Conservation (phyloP, 2,329 filamentous ascomycete species). For the Westerdykella ornata region DNA sequence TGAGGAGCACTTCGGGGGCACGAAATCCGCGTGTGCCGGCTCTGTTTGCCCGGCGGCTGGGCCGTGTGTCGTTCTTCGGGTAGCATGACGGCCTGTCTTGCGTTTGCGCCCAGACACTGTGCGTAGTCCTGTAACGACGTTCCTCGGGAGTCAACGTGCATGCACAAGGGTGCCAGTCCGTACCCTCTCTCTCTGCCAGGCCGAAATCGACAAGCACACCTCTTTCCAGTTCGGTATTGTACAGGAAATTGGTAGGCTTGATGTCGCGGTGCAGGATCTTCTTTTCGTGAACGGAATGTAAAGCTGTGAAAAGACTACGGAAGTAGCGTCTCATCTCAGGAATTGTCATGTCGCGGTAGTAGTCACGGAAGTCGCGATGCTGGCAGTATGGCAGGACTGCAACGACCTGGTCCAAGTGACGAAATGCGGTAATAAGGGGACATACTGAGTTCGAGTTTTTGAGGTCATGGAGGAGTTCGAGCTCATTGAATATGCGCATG, state of each 20-base stretch:
- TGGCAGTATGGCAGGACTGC: constrained; percentile 93
- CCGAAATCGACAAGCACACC: constrained; percentile 98
- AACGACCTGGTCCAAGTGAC: constrained; percentile 87
- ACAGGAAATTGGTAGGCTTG: constrained; percentile 96
- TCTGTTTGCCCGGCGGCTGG: constrained; percentile 83
- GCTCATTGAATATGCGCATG: constrained; percentile 86
- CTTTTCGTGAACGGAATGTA: constrained; percentile 74
- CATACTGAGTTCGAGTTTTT: constrained; percentile 79
- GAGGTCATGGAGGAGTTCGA: constrained; percentile 85
- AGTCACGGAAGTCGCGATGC: constrained; percentile 88
- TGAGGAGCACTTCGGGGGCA: constrained; percentile 91
- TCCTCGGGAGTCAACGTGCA: constrained; percentile 62
- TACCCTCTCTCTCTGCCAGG: constrained; percentile 70
- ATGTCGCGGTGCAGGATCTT: constrained; percentile 91
- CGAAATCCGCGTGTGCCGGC: constrained; percentile 94
- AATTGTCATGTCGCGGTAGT: constrained; percentile 85
- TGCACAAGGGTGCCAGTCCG: constrained; percentile 72
- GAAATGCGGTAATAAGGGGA: constrained; percentile 94
- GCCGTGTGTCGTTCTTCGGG: constrained; percentile 81
- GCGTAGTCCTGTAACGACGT: constrained; percentile 53
- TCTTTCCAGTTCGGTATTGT: constrained; percentile 70
- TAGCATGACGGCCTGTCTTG: constrained; percentile 55
- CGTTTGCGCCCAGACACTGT: constrained; percentile 54
- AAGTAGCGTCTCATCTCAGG: constrained; percentile 86
- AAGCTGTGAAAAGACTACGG: constrained; percentile 75